Evolutionary conservation across 495 filamentous ascomycete genomes (phyloP), one percentile per base, ranked within the genome.

Genomic region (Rostrohypoxylon terebratum): DNA sequence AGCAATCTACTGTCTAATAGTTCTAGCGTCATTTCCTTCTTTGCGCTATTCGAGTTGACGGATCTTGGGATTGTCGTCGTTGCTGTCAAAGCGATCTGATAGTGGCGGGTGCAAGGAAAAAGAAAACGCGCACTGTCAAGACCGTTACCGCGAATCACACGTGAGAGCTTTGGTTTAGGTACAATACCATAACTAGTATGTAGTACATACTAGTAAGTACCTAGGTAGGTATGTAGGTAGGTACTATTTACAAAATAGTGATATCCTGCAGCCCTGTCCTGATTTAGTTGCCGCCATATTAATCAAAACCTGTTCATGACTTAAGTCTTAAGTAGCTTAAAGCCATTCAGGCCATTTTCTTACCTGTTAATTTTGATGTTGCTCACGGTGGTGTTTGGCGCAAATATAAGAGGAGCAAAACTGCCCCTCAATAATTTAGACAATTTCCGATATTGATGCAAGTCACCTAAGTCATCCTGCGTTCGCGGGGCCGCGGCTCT

Each of bases 401-500:
- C 47, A 40, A 40, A 58, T 53, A 66, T 66, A 59, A 59, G 33
- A 67, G 63, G 69, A 72, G 69, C 50, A 66, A 51, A 51, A 28
- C 53, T 36, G 51, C 57, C 59, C 63, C 59, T 68, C 28, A 51
- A 51, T 59, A 67, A 70, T 70, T 14, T 57, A 66, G 54, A 70
- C 33, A 70, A 65, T 70, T 65, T 65, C 68, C 69, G 40, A 36
- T 38, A 9, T 68, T 63, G 59, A 62, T 67, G 60, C 60, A 50
- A 13, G 28, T 73, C 53, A 55, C 59, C 59, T 1, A 28, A 28
- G 28, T 28, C 28, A 28, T 0, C 28, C 28, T 28, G 48, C 36
- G 53, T 33, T 33, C 50, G 54, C 54, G 14, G 54, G 59, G 31
- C 65, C 61, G 55, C 45, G 59, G 59, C 63, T 63, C 28, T 44